Conservation (phyloP, 352 stramenopile species). For the Paralagenidium karlingii region DNA sequence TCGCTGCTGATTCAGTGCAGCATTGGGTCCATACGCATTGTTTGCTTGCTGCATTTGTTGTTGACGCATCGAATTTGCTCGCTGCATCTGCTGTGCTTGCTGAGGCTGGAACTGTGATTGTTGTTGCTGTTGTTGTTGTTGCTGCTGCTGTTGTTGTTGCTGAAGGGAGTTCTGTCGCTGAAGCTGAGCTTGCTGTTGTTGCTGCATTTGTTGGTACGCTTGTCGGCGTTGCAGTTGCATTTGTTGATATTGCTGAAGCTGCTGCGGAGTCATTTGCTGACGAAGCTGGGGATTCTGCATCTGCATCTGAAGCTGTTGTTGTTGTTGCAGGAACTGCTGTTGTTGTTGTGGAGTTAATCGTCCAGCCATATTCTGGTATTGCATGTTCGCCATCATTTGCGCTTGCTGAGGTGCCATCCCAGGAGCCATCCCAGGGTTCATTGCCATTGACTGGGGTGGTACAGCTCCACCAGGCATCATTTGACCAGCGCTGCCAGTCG, state of each 20-base stretch:
- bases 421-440: not conserved
- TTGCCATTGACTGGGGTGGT: not conserved
- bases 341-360: constrained; percentile 78
- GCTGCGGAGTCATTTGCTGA: constrained; percentile 67
- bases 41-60: no score
- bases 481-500: no score
- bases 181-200: constrained; percentile 15
- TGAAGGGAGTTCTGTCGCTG: constrained; percentile 32
- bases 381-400: constrained; percentile 2
- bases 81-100: constrained; percentile 11
- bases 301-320: constrained; percentile 59
- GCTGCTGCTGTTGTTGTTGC: constrained; percentile 37
- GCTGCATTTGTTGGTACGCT: constrained; percentile 9
- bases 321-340: constrained; percentile 65
- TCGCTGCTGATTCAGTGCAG: no score
- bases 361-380: constrained; percentile 48
- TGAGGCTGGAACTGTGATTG: constrained; percentile 56
- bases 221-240: constrained; percentile 3
- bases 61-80: constrained; percentile 31
- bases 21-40: no score
- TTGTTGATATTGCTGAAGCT: constrained; percentile 56
- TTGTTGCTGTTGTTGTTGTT: constrained; percentile 43
- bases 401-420: not conserved
- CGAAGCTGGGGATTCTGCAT: constrained; percentile 77
- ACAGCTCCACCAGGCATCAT: no score